These are phyloP conservation scores for Heritiera fomes DNA, from an alignment of 345 rosid genomes.

Conservation along the genomic window DNA sequence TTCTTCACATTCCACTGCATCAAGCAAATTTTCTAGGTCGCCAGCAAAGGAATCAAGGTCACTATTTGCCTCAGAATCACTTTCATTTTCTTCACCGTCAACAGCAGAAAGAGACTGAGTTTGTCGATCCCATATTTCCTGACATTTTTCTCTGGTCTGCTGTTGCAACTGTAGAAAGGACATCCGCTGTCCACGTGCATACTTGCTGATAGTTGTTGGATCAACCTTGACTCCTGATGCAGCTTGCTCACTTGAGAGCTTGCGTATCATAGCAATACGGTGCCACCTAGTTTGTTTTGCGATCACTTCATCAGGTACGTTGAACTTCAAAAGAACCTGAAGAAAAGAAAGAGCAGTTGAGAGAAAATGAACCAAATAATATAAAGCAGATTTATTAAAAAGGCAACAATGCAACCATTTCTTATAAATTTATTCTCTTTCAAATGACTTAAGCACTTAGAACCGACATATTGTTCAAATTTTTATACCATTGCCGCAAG, in stretches of 20 bases:
- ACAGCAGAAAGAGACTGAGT: constrained; percentile 77
- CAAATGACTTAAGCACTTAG: neutral
- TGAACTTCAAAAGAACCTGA: constrained; percentile 93
- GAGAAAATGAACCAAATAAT: neutral
- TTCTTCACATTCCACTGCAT: constrained; percentile 89
- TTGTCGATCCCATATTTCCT: constrained; percentile 99
- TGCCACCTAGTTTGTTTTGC: constrained; percentile 98
- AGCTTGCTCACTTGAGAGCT: constrained; percentile 99
- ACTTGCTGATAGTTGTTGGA: constrained; percentile 88
- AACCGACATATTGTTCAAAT: neutral
- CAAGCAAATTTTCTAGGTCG: constrained; percentile 94
- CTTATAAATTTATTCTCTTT: neutral
- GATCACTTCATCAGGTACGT: constrained; percentile 85
- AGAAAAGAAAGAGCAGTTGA: constrained; percentile 15
- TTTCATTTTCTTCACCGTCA: constrained; percentile 82
- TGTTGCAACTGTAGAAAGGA: constrained; percentile 98
- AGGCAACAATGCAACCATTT: constrained; percentile 1
- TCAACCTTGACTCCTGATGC: constrained; percentile 94
- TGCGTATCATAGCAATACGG: constrained; percentile 97
- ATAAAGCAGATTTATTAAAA: neutral
- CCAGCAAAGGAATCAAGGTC: constrained; percentile 99
- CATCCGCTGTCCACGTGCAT: constrained; percentile 99
- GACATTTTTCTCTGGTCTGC: constrained; percentile 98
- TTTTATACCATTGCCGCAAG: neutral
- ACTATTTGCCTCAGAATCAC: constrained; percentile 93